Evolutionary conservation across 2,329 filamentous ascomycete species (phyloP).

Genomic region (Cladosporium sp.): DNA sequence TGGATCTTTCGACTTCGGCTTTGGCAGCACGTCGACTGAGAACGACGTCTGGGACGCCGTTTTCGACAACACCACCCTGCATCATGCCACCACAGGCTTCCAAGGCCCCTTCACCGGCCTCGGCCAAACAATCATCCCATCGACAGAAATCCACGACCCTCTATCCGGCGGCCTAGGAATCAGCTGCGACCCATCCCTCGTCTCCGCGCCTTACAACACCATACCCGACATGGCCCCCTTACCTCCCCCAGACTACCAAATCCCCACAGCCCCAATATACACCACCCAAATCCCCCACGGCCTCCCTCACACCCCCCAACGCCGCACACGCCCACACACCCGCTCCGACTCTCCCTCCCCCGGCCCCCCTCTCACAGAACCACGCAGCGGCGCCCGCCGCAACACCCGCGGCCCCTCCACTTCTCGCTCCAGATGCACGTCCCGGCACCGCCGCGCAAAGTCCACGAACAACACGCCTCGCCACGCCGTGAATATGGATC

Average conservation of each 20-base stretch:
- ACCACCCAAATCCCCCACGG: slow-evolving; percentile 30
- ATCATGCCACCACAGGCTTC: background rate
- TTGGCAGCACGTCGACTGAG: slow-evolving; percentile 19
- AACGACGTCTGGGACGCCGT: slow-evolving; percentile 4
- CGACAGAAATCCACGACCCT: slow-evolving; percentile 20
- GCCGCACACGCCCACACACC: slow-evolving; percentile 24
- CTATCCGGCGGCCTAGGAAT: slow-evolving; percentile 33
- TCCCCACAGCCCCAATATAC: slow-evolving; percentile 22
- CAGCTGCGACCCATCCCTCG: slow-evolving; percentile 34
- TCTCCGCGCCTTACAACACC: slow-evolving; percentile 25
- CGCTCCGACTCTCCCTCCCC: slow-evolving; percentile 27
- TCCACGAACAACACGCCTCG: slow-evolving; percentile 31
- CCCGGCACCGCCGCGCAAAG: slow-evolving; percentile 30
- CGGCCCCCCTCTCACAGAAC: slow-evolving; percentile 28
- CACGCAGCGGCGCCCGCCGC: slow-evolving; percentile 19
- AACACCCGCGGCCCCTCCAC: background rate
- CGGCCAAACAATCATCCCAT: slow-evolving; percentile 21
- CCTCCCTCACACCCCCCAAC: slow-evolving; percentile 27
- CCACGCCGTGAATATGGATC: slow-evolving; percentile 47
- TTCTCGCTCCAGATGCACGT: slow-evolving; percentile 24
- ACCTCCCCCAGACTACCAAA: slow-evolving; percentile 15
- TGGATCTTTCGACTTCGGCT: slow-evolving; percentile 36
- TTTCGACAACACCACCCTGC: background rate
- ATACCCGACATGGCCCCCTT: slow-evolving; percentile 20
- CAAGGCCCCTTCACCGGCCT: slow-evolving; percentile 28